Percentiles rank a stretch among this genome's conserved stretches.
phyloP scores from a whole-genome alignment of 108 stramenopile species.

The Skeletonema menzelii region DNA sequence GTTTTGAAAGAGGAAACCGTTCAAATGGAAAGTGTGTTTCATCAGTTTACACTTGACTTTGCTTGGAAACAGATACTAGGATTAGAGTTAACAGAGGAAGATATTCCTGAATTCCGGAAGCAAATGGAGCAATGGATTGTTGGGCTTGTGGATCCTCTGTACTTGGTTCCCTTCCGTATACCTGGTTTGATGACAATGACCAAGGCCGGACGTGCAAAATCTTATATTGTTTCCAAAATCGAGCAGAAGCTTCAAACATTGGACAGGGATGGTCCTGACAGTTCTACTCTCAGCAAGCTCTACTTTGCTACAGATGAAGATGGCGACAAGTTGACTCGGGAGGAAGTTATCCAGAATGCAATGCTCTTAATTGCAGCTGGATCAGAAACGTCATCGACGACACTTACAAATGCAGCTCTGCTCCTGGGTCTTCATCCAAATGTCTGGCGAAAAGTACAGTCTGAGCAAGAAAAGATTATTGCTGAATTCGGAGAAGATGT shows the following conservation, averaged over 20 bases:
- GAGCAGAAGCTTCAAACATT: constrained; percentile 39
- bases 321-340: constrained; percentile 13
- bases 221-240: constrained; percentile 30
- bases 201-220: constrained; percentile 13
- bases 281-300: constrained; percentile 42
- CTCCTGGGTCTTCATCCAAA: constrained; percentile 42
- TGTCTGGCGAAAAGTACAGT: constrained; percentile 32
- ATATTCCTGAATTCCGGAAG: constrained; percentile 24
- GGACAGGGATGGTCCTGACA: constrained; percentile 35
- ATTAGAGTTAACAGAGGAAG: constrained; percentile 34
- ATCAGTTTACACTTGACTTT: constrained; percentile 34
- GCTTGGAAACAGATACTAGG: constrained; percentile 51
- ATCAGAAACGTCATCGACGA: constrained; percentile 46
- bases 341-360: constrained; percentile 48
- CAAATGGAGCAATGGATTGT: constrained; percentile 23
- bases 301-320: constrained; percentile 45
- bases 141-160: constrained; percentile 14
- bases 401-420: constrained; percentile 33
- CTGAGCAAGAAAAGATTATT: constrained; percentile 35
- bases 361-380: constrained; percentile 49
- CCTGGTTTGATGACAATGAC: constrained; percentile 6
- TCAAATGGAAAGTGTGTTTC: constrained; percentile 40
- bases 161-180: constrained; percentile 4
- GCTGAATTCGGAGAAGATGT: constrained; percentile 23
- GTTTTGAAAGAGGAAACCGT: constrained; percentile 13